These are phyloP conservation scores for Fraxinus excelsior DNA, from an alignment of 257 asterid species.

Conservation along the genomic window DNA sequence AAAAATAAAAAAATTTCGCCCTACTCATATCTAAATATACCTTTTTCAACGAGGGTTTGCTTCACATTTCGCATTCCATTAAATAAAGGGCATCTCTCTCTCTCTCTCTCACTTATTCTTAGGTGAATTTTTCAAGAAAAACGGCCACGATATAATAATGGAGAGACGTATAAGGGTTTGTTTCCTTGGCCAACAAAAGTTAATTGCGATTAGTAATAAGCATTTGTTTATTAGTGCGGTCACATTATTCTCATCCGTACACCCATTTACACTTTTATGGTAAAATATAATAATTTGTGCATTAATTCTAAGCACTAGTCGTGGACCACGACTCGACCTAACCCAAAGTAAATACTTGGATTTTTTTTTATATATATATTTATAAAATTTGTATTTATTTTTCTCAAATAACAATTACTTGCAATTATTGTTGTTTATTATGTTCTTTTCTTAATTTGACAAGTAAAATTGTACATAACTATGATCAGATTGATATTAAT, in stretches of 20 bases:
- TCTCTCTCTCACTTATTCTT: too few relatives aligned
- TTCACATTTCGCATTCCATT: too few relatives aligned
- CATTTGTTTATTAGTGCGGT: conserved; percentile 30
- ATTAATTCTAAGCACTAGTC: conserved; percentile 15
- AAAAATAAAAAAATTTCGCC: neutral
- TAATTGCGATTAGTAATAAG: conserved; percentile 39
- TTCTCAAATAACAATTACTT: too few relatives aligned
- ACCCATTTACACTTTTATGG: conserved; percentile 20
- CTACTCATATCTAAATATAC: neutral
- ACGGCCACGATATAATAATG: conserved; percentile 30
- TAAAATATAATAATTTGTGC: conserved; percentile 22
- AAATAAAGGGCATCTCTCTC: neutral
- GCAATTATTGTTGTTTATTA: too few relatives aligned
- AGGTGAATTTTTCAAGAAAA: conserved; percentile 19
- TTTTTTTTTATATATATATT: too few relatives aligned
- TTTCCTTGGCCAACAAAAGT: conserved; percentile 42
- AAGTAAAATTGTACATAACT: too few relatives aligned
- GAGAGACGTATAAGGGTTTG: conserved; percentile 28
- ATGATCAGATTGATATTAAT: too few relatives aligned
- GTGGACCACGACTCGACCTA: neutral
- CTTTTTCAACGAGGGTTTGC: too few relatives aligned
- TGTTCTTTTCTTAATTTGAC: too few relatives aligned
- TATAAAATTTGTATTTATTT: too few relatives aligned
- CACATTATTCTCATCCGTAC: conserved; percentile 58
- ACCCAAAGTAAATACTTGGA: neutral